Base-by-base conservation (phyloP, 2,329 filamentous ascomycete genomes). In the Zasmidium angulare region DNA sequence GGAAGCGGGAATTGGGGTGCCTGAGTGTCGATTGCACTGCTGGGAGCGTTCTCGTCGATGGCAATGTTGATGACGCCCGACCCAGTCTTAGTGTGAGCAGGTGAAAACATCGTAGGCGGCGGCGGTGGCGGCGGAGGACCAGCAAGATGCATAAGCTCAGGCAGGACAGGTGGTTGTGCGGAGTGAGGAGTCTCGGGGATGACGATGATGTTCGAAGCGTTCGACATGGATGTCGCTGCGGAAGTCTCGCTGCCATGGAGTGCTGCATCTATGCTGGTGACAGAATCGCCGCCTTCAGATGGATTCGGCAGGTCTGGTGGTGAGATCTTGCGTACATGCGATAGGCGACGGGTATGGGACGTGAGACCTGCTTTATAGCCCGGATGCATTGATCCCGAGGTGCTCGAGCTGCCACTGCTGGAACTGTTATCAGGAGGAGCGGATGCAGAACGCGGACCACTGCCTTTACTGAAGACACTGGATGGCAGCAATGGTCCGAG, bases 141-240 rank as follows among this genome's bases (percentile, higher is more conserved):
- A 22, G 79, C 81, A 17, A 88, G 75, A 70, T 87, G 85, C 67
- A 86, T 84, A 10, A 88, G 77, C 67, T 88, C 83, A 6, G 85
- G 82, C 19, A 88, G 77, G 50, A 72, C 63, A 10, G 56, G 54
- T n/a, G 61, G 17, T 17, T 55, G 31, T 31, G 47, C 22, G 10
- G 21, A n/a, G 14, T 29, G 60, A 1, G 50, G 46, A 3, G 60
- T 59, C 40, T 65, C 63, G 50, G 77, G 75, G 43, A 81, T 72
- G 48, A 81, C 71, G 31, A 81, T 75, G 52, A 81, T 71, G 3
- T 79, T 72, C 52, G 78, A 70, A n/a, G n/a, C n/a, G n/a, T n/a
- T n/a, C n/a, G n/a, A n/a, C n/a, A n/a, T n/a, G n/a, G n/a, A n/a
- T n/a, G n/a, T n/a, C n/a, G n/a, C n/a, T n/a, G n/a, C n/a, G n/a